These are phyloP conservation scores for Ogataea dorogensis DNA, from an alignment of 805 yeast genomes.

Conservation along the genomic window DNA sequence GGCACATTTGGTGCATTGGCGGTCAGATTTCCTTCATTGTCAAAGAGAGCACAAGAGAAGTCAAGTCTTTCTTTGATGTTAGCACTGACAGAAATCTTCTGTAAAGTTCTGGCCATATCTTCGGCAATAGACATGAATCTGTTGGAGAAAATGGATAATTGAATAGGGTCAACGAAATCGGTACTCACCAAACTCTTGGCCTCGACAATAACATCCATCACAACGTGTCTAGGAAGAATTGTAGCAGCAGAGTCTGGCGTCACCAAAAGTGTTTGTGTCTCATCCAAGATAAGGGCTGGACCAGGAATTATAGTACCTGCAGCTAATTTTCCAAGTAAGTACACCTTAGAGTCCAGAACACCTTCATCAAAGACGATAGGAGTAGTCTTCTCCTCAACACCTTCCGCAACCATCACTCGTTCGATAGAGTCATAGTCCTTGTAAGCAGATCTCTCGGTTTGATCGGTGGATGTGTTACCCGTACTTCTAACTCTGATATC, in stretches of 20 bases:
- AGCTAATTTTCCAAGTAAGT: constrained; percentile 44
- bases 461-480: constrained; percentile 50
- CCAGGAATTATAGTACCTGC: constrained; percentile 56
- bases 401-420: constrained; percentile 32
- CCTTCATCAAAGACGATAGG: constrained; percentile 34
- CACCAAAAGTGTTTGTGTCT: constrained; percentile 38
- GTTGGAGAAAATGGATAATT: constrained; percentile 44
- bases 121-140: constrained; percentile 53
- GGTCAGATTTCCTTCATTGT: constrained; percentile 38
- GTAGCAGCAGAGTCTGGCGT: constrained; percentile 35
- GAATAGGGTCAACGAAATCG: constrained; percentile 44
- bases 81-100: constrained; percentile 45
- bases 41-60: constrained; percentile 48
- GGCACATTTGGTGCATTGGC: constrained; percentile 40
- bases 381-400: constrained; percentile 43
- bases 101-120: constrained; percentile 46
- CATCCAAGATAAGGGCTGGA: constrained; percentile 38
- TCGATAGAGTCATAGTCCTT: constrained; percentile 44
- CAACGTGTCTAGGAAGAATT: constrained; percentile 35
- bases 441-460: constrained; percentile 18
- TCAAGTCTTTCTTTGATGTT: constrained; percentile 49
- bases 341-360: constrained; percentile 38
- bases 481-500: constrained; percentile 60
- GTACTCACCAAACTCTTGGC: constrained; percentile 35
- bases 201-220: constrained; percentile 24